Base-by-base conservation (phyloP, 352 stramenopile species). In the Globisporangium iwayamae region DNA sequence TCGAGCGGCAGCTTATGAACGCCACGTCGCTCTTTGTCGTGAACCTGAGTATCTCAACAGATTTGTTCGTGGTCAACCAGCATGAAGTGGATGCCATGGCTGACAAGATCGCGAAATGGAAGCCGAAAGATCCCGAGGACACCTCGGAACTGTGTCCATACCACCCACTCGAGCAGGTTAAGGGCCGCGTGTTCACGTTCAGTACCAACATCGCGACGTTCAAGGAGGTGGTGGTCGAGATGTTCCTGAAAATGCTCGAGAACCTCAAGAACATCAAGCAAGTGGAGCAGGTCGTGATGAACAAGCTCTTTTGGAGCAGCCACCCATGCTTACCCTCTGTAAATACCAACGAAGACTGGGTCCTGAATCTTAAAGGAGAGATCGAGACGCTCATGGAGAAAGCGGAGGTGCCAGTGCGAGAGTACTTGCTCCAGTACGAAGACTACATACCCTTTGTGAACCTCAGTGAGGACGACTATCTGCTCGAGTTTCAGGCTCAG, bases 281-380 rank as follows among this genome's bases (percentile, higher is more conserved):
- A 65, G 83, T 94, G 9, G 94, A 98, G 71, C 83, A 96, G 43
- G 73, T 82, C 25, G 91, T 98, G 32, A 98, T 98, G 94, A 92
- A 96, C 65, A 95, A 96, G 63, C 76, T 98, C 0, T 98, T 98
- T 53, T 98, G 94, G 94, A 94, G 87, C 60, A 92, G 90, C 53
- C 85, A 98, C 62, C 94, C 94, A 10, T 85, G 91, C 45, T 83
- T 98, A 4, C 76, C 81, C 8, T 83, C 74, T 54, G 83, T 97
- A 3, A 93, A 85, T 54, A 64, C 72, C n/a, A 91, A 75, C 34
- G 93, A 98, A 81, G 66, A 77, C 0, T 98, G 90, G 91, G 90
- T 97, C 1, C 36, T 78, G 0, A 50, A 71, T 11, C 39, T 97
- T 46, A 78, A 79, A 43, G 60, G 87, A 4, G 78, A 87, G 54